Conservation (phyloP, 768 basidiomycete species). For the Boletus vermiculosoides region DNA sequence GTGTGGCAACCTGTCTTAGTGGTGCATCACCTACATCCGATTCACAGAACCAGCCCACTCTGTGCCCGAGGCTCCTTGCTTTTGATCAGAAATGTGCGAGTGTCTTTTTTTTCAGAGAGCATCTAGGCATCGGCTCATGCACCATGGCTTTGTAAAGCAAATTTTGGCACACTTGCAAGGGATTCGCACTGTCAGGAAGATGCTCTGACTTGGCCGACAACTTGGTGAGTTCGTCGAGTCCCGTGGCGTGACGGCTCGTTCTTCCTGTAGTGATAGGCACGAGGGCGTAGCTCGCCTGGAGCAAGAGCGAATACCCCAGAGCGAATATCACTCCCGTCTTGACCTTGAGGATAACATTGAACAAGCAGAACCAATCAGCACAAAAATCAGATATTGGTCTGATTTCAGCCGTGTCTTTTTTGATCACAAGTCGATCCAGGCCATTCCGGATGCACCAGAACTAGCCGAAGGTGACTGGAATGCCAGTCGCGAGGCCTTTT, state of each 20-base stretch:
- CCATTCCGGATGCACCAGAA: slow-evolving; percentile 57
- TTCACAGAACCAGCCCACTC: slow-evolving; percentile 37
- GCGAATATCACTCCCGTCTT: slow-evolving; percentile 51
- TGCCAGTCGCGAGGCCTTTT: slow-evolving; percentile 49
- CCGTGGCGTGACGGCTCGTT: not conserved
- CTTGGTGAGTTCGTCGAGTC: slow-evolving; percentile 16
- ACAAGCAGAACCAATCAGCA: slow-evolving; percentile 8
- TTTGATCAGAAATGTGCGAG: slow-evolving; percentile 65
- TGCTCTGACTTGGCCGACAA: slow-evolving; percentile 14
- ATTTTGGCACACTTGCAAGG: slow-evolving; percentile 60
- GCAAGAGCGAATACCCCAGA: slow-evolving; percentile 52
- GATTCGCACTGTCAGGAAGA: slow-evolving; percentile 38
- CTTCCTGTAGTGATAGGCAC: slow-evolving; percentile 39
- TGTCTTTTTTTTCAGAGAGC: not conserved
- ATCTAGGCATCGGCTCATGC: slow-evolving; percentile 4
- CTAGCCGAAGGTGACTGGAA: slow-evolving; percentile 55
- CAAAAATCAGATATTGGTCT: slow-evolving; percentile 47
- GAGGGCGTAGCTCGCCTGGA: slow-evolving; percentile 48
- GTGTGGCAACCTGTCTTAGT: not conserved
- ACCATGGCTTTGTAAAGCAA: slow-evolving; percentile 40
- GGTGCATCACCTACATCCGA: not conserved
- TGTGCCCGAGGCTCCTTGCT: slow-evolving; percentile 61
- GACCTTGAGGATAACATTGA: slow-evolving; percentile 27
- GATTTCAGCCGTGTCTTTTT: slow-evolving; percentile 56
- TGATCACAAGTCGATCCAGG: slow-evolving; percentile 63